Base-by-base conservation (phyloP, 2,329 filamentous ascomycete genomes). In the Graphilbum ipis-grandicollis region DNA sequence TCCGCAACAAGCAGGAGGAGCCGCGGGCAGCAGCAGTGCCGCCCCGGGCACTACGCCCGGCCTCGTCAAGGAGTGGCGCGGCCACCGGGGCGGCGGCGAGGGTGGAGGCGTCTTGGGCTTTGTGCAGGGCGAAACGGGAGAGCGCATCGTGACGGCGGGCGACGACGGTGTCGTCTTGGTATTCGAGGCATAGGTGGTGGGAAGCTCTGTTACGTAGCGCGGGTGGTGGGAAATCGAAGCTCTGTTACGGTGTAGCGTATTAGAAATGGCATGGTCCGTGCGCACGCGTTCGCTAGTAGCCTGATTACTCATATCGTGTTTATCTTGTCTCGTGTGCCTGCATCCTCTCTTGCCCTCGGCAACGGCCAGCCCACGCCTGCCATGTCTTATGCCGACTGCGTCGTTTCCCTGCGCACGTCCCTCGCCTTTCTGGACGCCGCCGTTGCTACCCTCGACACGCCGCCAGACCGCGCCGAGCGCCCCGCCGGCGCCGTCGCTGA, bases 51-150 rank as follows among this genome's bases (percentile, higher is more conserved):
- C n/a, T n/a, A 72, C 66, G 9, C 73, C 75, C 36, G 85, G 83
- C 0, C 59, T 93, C 36, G 60, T 83, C 19, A 79, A 76, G 44
- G 86, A 94, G 57, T 96, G 86, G 86, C 84, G 69, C 55, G 90
- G 90, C 0, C 90, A 98, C 54, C 56, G 82, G 47, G 76, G 86
- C 22, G 74, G 82, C 51, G 80, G 84, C 12, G 83, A 90, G 59
- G 78, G 84, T 18, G 88, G 86, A 25, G 88, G 88, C 37, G 78
- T 96, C 9, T 58, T 96, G 47, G 86, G 79, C 0, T 98, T 96
- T 52, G 86, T 93, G 36, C 85, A 94, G 56, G 75, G 76, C 7
- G 67, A 76, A 52, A 70, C 65, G 4, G 83, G 83, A 1, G 71
- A 75, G 55, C 67, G 75, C 45, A 64, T 96, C 34, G 69, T 93